Conservation (phyloP, 2,329 filamentous ascomycete genomes). For the Tolypocladium amazonense region DNA sequence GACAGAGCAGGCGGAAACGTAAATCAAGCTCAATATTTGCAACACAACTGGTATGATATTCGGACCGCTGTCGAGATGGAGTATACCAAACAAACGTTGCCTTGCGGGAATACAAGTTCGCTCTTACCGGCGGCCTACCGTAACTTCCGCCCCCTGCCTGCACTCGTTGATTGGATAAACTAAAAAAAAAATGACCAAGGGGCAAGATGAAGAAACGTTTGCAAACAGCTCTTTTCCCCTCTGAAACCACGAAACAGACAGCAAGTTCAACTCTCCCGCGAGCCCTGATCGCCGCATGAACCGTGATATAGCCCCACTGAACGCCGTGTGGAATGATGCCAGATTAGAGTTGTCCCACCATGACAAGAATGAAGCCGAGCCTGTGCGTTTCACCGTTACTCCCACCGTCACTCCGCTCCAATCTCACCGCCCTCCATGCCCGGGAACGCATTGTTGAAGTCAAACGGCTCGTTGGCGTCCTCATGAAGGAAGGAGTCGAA, state of each 20-base stretch:
- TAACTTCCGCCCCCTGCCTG: conserved; percentile 1
- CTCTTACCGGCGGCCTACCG: conserved; percentile 1
- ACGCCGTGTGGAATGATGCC: conserved; percentile 30
- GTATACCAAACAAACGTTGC: conserved; percentile 2
- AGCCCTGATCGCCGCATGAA: conserved; percentile 26
- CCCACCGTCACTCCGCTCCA: conserved; percentile 36
- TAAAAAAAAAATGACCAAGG: conserved; percentile 4
- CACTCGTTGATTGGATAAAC: neutral
- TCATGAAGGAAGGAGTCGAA: conserved; percentile 58
- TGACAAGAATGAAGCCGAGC: conserved; percentile 13
- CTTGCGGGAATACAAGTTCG: conserved; percentile 3
- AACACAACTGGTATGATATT: conserved; percentile 5
- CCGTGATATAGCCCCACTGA: conserved; percentile 29
- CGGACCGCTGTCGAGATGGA: neutral
- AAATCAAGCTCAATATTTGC: neutral
- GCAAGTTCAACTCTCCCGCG: conserved; percentile 9
- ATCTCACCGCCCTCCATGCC: conserved; percentile 49
- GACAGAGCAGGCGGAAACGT: neutral
- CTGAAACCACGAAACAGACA: conserved; percentile 15
- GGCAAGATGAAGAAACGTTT: conserved; percentile 8
- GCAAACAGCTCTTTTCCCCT: conserved; percentile 17
- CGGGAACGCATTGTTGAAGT: conserved; percentile 40
- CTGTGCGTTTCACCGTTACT: neutral
- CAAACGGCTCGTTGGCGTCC: conserved; percentile 39
- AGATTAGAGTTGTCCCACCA: conserved; percentile 23